Evolutionary conservation across 768 basidiomycete species (phyloP).

Genomic region (Boletus pseudopeckii): DNA sequence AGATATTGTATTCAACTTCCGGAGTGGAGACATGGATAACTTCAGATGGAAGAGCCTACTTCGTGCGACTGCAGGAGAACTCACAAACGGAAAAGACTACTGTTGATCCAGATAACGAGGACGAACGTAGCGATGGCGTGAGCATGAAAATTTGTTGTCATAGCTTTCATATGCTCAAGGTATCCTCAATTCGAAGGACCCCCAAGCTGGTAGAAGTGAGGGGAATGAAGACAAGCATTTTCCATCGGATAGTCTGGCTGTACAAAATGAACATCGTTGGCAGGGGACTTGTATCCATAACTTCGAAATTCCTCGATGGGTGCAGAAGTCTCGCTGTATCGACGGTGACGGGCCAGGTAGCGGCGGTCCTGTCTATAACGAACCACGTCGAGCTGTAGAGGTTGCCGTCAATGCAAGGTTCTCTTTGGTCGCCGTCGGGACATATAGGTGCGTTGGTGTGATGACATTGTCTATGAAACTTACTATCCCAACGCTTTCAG

Average conservation of each 20-base stretch:
- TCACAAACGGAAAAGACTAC: conserved; percentile 1
- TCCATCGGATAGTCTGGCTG: conserved; percentile 3
- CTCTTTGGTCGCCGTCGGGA: conserved; percentile 80
- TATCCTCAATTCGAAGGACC: conserved; percentile 6
- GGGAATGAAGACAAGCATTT: conserved; percentile 4
- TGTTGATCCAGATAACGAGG: conserved; percentile 33
- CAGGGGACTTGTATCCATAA: conserved; percentile 78
- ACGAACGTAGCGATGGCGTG: conserved; percentile 50
- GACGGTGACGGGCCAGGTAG: conserved; percentile 42
- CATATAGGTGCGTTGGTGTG: conserved; percentile 46
- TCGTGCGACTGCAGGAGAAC: conserved; percentile 60
- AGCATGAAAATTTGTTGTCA: conserved; percentile 9
- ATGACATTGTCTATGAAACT: neutral
- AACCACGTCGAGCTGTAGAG: conserved; percentile 61
- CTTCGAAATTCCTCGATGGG: conserved; percentile 72
- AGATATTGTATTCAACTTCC: conserved; percentile 56
- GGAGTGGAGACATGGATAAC: conserved; percentile 81
- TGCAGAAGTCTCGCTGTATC: conserved; percentile 66
- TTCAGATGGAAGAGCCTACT: conserved; percentile 79
- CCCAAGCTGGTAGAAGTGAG: conserved; percentile 1
- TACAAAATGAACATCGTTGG: conserved; percentile 41
- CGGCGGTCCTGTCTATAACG: conserved; percentile 45
- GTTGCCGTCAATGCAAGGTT: conserved; percentile 77
- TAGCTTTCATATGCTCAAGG: conserved; percentile 1
- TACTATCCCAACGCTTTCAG: conserved; percentile 32